Conservation (phyloP, 768 basidiomycete species). For the Mycena chlorophos region DNA sequence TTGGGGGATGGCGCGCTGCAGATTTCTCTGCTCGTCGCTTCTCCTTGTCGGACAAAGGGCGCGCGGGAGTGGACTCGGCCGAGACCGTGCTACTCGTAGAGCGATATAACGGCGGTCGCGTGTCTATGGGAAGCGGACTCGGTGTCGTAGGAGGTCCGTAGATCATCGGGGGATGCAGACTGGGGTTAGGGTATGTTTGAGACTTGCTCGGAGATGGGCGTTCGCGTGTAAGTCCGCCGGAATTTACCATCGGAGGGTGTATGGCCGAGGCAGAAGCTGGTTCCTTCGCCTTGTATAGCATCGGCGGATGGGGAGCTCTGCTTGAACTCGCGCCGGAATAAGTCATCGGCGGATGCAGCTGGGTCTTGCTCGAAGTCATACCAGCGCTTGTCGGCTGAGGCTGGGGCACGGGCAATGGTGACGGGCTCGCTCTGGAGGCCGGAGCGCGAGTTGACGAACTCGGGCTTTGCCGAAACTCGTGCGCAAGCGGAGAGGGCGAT, state of each 20-base stretch:
- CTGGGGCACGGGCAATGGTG: neutral
- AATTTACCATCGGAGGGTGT: neutral
- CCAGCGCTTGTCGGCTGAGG: neutral
- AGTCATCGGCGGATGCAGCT: neutral
- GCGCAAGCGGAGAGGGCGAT: slow-evolving; percentile 19
- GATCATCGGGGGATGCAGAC: neutral
- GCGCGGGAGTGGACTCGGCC: neutral
- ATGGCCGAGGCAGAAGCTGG: too few relatives aligned
- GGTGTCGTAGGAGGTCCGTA: neutral
- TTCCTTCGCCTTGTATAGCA: neutral
- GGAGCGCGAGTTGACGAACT: neutral
- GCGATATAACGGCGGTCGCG: neutral
- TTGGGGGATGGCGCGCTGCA: neutral
- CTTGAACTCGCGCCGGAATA: too few relatives aligned
- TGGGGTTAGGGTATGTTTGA: neutral
- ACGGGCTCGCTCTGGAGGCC: neutral
- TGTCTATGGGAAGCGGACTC: neutral
- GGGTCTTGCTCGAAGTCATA: neutral
- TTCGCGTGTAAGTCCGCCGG: neutral
- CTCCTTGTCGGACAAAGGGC: neutral
- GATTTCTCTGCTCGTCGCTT: neutral
- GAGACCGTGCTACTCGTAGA: neutral
- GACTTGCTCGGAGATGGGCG: neutral
- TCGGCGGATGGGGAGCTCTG: neutral
- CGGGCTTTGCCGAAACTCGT: slow-evolving; percentile 18